Percentiles rank a stretch among this genome's conserved stretches.
Conservation (phyloP, 1,139 yeast genomes). For the Zygosaccharomyces pseudobailii region DNA sequence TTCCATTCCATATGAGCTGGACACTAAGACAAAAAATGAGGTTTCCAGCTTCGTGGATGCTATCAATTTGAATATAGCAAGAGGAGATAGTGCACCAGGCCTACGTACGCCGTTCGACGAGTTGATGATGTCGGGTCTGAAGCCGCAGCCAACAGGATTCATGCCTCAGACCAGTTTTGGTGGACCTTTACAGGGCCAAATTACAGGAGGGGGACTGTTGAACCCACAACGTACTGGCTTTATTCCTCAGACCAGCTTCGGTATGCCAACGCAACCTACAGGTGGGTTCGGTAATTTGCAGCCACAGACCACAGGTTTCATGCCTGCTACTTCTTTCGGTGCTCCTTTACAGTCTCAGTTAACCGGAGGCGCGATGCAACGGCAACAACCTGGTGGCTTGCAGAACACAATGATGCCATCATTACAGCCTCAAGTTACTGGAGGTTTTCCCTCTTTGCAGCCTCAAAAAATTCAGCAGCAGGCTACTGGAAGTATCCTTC, state of each 20-base stretch:
- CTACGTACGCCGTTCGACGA: slow-evolving; percentile 34
- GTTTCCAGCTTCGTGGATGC: slow-evolving; percentile 85
- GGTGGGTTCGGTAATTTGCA: slow-evolving; percentile 35
- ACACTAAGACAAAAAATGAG: slow-evolving; percentile 71
- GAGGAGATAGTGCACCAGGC: slow-evolving; percentile 39
- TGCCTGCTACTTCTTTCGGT: slow-evolving; percentile 26
- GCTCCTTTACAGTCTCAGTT: slow-evolving; percentile 24
- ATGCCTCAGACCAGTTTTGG: slow-evolving; percentile 16
- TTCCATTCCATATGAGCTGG: slow-evolving; percentile 66
- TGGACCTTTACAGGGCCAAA: slow-evolving; percentile 32
- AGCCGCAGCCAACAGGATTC: slow-evolving; percentile 38
- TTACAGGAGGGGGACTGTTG: slow-evolving; percentile 34
- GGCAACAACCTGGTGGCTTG: slow-evolving; percentile 35
- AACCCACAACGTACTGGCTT: slow-evolving; percentile 36
- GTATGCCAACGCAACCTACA: slow-evolving; percentile 21
- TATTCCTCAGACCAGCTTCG: slow-evolving; percentile 30
- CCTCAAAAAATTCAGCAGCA: slow-evolving; percentile 9
- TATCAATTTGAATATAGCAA: slow-evolving; percentile 75
- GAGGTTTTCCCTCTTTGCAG: slow-evolving; percentile 16
- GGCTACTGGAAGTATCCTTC: slow-evolving; percentile 23
- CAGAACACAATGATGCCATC: slow-evolving; percentile 26
- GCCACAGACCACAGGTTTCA: slow-evolving; percentile 21
- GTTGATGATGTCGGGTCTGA: slow-evolving; percentile 27
- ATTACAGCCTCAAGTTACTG: slow-evolving; percentile 23
- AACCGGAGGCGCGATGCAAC: slow-evolving; percentile 34